Conservation (phyloP, 306 rosid genomes). For the Cicer arietinum region DNA sequence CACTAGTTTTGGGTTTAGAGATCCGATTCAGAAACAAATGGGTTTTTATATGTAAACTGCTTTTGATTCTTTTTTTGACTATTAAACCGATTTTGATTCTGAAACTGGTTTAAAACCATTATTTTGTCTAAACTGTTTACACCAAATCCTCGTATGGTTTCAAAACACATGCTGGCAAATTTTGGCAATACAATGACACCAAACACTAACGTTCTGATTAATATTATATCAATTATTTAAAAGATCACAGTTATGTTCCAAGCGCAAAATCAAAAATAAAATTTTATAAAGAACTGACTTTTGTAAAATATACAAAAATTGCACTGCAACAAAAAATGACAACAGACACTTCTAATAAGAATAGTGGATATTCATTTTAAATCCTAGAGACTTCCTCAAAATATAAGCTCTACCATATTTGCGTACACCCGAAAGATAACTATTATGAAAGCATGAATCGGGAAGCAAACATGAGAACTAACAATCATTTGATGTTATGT, state of each 20-base stretch:
- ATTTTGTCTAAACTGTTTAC: not conserved
- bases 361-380: not conserved
- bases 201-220: not conserved
- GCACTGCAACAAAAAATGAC: not conserved
- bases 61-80: not conserved
- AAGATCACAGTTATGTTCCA: not conserved
- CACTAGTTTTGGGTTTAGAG: not conserved
- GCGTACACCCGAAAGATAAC: not conserved
- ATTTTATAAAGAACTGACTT: not conserved
- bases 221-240: not conserved
- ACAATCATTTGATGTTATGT: slow-evolving; percentile 14
- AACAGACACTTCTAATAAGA: not conserved
- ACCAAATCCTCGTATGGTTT: slow-evolving; percentile 23
- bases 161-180: not conserved
- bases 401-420: not conserved
- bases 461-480: slow-evolving; percentile 3
- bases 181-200: not conserved
- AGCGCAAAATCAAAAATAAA: not conserved
- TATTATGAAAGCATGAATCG: slow-evolving; percentile 6
- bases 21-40: not conserved
- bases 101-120: not conserved
- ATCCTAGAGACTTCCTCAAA: not conserved
- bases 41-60: not conserved
- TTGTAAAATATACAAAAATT: not conserved
- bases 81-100: not conserved